Base-by-base conservation (phyloP, 163 green algal species). In the Coccomyxa subellipsoidea region DNA sequence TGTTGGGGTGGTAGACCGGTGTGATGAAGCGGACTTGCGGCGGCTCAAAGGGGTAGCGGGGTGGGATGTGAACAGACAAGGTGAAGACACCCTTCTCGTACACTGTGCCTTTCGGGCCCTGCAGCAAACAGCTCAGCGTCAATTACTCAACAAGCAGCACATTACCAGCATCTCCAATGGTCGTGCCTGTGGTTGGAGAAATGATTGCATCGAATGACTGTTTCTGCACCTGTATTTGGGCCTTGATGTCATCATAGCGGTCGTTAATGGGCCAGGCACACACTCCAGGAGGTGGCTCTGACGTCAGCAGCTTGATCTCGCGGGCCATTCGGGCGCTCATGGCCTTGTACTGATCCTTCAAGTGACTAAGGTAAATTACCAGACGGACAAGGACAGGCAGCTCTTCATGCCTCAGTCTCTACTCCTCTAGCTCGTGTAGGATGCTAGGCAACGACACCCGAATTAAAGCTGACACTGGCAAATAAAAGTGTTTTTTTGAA, bases 1-100 rank as follows among this genome's bases (percentile, higher is more conserved):
- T 97, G 87, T 99, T 99, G 66, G 96, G 96, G 84, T 99, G 96
- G 87, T 99, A 99, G 79, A 99, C 98, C 80, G 95, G 96, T 40
- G 96, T 99, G 34, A 98, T 84, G 81, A 99, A 99, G 27, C 95
- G 94, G 12, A 98, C 93, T 91, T 96, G 91, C 7, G 91, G 92
- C 1, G 91, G 91, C 82, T 95, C 90, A 15, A 92, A 90, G 0
- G 91, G 91, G 84, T 94, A 95, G 54, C 91, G 92, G 54, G 15
- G 71, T 7, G 88, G 88, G 0, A 92, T 69, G 72, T 84, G 38
- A 12, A 92, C 79, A 5, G 71, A 54, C 18, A 92, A 84, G 0
- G 59, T 81, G 80, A 91, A 92, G 4, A 87, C 69, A 27, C 88
- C 88, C 29, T 80, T 81, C 73, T 92, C 86, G 40, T 92, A 91